Percentiles rank a stretch among this genome's conserved stretches.
Conservation (phyloP, 257 asterid genomes). For the Jacaranda mimosifolia region DNA sequence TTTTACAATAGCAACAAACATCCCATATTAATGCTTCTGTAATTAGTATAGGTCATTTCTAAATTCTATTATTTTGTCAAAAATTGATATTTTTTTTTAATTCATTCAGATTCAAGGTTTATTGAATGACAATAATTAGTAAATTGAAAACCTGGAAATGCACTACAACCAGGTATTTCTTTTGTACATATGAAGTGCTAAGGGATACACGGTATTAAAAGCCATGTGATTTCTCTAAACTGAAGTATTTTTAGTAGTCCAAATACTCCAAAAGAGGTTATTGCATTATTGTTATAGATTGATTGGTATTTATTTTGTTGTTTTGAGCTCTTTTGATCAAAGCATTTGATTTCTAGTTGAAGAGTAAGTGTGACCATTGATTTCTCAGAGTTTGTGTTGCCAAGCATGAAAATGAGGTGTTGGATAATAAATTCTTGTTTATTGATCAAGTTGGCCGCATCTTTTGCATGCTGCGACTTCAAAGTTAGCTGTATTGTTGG, state of each 20-base stretch:
- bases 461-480: constrained; percentile 27
- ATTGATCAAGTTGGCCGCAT: constrained; percentile 29
- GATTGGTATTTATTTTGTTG: constrained; percentile 12
- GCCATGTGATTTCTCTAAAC: background rate
- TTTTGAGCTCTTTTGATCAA: background rate
- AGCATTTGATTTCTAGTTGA: constrained; percentile 22
- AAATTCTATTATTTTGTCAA: background rate
- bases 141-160: background rate
- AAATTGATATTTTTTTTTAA: background rate
- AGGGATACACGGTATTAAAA: background rate
- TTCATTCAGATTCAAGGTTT: background rate
- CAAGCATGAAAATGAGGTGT: constrained; percentile 14
- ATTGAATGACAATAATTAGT: constrained; percentile 11
- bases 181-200: background rate
- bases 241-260: too few species aligned
- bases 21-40: too few species aligned
- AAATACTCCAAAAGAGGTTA: too few species aligned
- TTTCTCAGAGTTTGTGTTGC: constrained; percentile 20
- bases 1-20: background rate
- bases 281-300: background rate
- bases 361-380: constrained; percentile 6
- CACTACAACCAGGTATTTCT: constrained; percentile 1
- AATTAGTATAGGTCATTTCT: background rate
- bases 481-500: constrained; percentile 26
- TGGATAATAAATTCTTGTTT: constrained; percentile 23